A percentile compares a stretch with the other conserved stretches of the same genome.
Conservation (phyloP, 805 yeast genomes). For the Cephaloascus albidus region DNA sequence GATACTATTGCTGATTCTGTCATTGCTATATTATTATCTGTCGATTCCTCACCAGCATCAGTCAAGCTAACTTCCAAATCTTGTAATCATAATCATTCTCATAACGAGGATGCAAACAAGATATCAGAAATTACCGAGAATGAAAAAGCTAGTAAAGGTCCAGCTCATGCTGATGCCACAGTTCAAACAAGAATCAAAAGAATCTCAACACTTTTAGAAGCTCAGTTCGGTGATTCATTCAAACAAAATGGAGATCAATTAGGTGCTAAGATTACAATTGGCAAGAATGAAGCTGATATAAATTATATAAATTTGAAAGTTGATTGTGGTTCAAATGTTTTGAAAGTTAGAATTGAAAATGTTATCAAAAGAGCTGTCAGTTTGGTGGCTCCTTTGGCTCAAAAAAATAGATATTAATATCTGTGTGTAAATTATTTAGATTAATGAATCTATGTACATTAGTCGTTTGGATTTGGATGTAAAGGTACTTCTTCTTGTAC, state of each 20-base stretch:
- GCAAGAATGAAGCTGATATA: slow-evolving; percentile 64
- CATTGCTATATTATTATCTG: slow-evolving; percentile 81
- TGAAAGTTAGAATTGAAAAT: slow-evolving; percentile 76
- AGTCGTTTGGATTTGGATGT: no score
- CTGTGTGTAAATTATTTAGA: slow-evolving; percentile 1
- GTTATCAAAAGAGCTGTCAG: slow-evolving; percentile 70
- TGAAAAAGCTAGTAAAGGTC: slow-evolving; percentile 3
- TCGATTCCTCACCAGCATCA: slow-evolving; percentile 92
- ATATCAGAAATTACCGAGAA: slow-evolving; percentile 2
- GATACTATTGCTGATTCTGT: slow-evolving; percentile 94
- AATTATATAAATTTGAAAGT: slow-evolving; percentile 60
- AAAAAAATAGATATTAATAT: slow-evolving; percentile 13
- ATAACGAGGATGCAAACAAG: slow-evolving; percentile 1
- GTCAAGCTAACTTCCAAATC: slow-evolving; percentile 71
- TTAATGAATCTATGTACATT: neutral
- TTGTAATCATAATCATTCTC: slow-evolving; percentile 32
- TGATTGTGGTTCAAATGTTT: slow-evolving; percentile 59
- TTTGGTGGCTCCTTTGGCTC: slow-evolving; percentile 77
- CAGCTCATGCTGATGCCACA: slow-evolving; percentile 19
- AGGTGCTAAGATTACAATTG: slow-evolving; percentile 61
- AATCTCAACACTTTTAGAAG: slow-evolving; percentile 53
- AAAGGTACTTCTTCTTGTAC: no score
- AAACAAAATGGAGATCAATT: slow-evolving; percentile 22
- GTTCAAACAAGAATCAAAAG: slow-evolving; percentile 35
- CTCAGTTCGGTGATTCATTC: slow-evolving; percentile 85